Evolutionary conservation across 2,329 filamentous ascomycete genomes (phyloP).

Genomic region (Neonectria magnoliae): DNA sequence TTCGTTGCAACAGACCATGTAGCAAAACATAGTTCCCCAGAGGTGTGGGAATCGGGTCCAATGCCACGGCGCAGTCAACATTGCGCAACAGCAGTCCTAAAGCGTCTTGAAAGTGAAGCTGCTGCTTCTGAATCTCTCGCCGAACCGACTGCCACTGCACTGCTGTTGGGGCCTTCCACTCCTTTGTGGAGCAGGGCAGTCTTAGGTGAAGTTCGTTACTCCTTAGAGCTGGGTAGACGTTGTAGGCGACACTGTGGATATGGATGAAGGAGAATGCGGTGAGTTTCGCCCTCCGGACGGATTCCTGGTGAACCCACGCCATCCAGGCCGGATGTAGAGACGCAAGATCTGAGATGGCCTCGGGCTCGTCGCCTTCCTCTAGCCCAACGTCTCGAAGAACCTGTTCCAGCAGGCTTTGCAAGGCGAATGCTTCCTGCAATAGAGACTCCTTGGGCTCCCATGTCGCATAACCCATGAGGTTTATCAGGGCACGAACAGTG

Average conservation of each 20-base stretch:
- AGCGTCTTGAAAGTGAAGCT: constrained; percentile 51
- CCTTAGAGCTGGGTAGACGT: constrained; percentile 49
- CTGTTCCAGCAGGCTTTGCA: constrained; percentile 48
- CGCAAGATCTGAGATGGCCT: not conserved
- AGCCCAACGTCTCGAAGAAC: constrained; percentile 48
- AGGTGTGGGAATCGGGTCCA: constrained; percentile 50
- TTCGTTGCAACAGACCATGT: constrained; percentile 51
- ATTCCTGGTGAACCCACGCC: constrained; percentile 47
- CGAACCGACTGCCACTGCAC: constrained; percentile 43
- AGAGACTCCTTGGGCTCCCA: constrained; percentile 49
- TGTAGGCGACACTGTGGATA: constrained; percentile 52
- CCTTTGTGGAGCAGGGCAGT: constrained; percentile 48
- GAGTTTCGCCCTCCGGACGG: constrained; percentile 47
- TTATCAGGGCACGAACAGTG: constrained; percentile 46
- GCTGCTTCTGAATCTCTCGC: constrained; percentile 43
- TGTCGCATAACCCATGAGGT: constrained; percentile 51
- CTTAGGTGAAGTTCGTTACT: constrained; percentile 50
- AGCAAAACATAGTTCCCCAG: constrained; percentile 51
- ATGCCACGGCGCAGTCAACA: constrained; percentile 39
- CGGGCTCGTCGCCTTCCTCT: constrained; percentile 23
- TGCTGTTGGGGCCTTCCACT: constrained; percentile 49
- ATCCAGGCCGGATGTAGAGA: constrained; percentile 37
- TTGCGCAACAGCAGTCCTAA: constrained; percentile 46
- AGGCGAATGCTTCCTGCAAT: constrained; percentile 47
- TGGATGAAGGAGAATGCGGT: constrained; percentile 53